These are phyloP conservation scores for Penicillium malachiteum DNA, from an alignment of 495 filamentous ascomycete genomes.

Conservation along the genomic window DNA sequence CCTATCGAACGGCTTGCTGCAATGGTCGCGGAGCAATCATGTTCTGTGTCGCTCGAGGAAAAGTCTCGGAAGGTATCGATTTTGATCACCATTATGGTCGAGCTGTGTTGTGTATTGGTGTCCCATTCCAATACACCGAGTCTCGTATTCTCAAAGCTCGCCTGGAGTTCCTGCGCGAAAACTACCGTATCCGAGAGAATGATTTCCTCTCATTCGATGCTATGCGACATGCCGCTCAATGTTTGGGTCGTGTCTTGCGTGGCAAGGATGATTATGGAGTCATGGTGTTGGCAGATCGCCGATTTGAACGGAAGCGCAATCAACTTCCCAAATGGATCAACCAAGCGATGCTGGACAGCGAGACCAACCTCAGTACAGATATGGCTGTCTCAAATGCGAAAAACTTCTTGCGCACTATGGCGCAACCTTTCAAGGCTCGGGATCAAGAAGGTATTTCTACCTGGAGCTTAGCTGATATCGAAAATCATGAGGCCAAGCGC, in stretches of 20 bases:
- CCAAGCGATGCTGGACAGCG: constrained; percentile 77
- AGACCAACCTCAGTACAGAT: constrained; percentile 87
- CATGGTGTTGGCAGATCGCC: constrained; percentile 93
- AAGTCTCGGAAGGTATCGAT: constrained; percentile 97
- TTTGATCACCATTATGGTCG: constrained; percentile 99
- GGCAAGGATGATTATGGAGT: constrained; percentile 99
- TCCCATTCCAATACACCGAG: constrained; percentile 98
- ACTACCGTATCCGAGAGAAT: constrained; percentile 94
- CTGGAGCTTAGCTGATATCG: constrained; percentile 79
- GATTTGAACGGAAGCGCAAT: constrained; percentile 83
- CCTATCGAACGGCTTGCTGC: constrained; percentile 94
- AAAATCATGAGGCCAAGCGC: constrained; percentile 64
- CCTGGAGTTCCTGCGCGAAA: constrained; percentile 93
- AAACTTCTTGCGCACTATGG: constrained; percentile 87
- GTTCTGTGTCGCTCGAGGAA: constrained; percentile 92
- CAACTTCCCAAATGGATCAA: constrained; percentile 98
- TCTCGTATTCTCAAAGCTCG: constrained; percentile 95
- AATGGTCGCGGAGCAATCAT: constrained; percentile 93
- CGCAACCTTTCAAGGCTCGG: constrained; percentile 76
- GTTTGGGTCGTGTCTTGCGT: constrained; percentile 88
- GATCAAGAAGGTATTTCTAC: constrained; percentile 91
- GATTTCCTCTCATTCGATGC: constrained; percentile 99
- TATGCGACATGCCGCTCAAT: constrained; percentile 97
- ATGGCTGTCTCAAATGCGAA: constrained; percentile 89
- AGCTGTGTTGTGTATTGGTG: constrained; percentile 93